These are phyloP conservation scores for Aspergillus hiratsukae DNA, from an alignment of 2,329 filamentous ascomycete genomes.

Conservation along the genomic window DNA sequence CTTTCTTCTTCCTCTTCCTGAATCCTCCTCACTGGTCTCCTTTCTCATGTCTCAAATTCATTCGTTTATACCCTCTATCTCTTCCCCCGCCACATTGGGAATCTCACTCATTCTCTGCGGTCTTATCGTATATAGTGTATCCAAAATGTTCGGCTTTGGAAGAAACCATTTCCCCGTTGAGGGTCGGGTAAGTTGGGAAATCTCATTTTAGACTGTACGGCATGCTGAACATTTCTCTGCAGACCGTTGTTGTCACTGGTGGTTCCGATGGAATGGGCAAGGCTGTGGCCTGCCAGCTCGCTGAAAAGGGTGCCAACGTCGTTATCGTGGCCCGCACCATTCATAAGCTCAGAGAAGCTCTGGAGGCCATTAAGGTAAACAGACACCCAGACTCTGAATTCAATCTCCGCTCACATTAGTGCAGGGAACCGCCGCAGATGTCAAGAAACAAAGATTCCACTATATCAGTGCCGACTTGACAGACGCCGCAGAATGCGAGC, in stretches of 20 bases:
- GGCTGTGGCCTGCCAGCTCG: slow-evolving; percentile 67
- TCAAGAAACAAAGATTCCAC: slow-evolving; percentile 70
- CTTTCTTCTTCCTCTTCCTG: slow-evolving; percentile 6
- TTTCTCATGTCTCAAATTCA: slow-evolving; percentile 11
- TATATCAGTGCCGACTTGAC: slow-evolving; percentile 81
- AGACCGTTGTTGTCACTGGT: slow-evolving; percentile 88
- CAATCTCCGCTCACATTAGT: slow-evolving; percentile 15
- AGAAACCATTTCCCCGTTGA: slow-evolving; percentile 75
- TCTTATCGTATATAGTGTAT: slow-evolving; percentile 29
- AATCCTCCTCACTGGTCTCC: slow-evolving; percentile 18
- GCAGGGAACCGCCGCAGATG: slow-evolving; percentile 62
- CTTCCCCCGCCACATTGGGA: slow-evolving; percentile 23
- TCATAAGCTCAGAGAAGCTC: slow-evolving; percentile 66
- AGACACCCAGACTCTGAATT: neutral
- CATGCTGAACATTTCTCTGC: slow-evolving; percentile 1
- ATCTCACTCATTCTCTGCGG: slow-evolving; percentile 30
- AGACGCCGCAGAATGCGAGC: slow-evolving; percentile 61
- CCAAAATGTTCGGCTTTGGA: slow-evolving; percentile 44
- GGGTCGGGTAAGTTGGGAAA: slow-evolving; percentile 60
- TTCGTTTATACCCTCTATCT: slow-evolving; percentile 14
- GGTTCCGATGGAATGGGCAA: slow-evolving; percentile 91
- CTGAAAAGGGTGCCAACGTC: slow-evolving; percentile 78
- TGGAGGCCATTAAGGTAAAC: slow-evolving; percentile 61
- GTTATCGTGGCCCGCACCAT: slow-evolving; percentile 77
- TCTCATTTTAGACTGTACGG: neutral